Evolutionary conservation across 2,329 filamentous ascomycete genomes (phyloP).

Genomic region (Pyrenophora teres): DNA sequence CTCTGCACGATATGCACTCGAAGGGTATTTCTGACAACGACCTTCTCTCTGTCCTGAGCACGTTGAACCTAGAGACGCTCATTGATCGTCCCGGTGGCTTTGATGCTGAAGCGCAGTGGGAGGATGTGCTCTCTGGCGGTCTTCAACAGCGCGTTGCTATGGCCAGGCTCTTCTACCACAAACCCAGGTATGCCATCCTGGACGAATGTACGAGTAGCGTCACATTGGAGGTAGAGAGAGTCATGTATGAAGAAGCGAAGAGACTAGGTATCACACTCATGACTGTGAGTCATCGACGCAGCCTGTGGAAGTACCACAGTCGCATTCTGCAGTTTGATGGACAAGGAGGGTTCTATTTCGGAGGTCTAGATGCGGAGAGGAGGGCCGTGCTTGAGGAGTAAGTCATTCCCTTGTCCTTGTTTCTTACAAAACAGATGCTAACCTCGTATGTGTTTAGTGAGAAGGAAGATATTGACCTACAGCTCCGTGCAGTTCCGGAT

Average conservation of each 20-base stretch:
- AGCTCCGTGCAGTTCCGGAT: conserved; percentile 83
- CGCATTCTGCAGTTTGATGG: conserved; percentile 97
- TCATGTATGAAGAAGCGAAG: conserved; percentile 98
- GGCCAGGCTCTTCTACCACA: conserved; percentile 93
- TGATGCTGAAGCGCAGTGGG: conserved; percentile 96
- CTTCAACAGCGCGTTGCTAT: conserved; percentile 96
- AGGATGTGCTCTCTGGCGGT: conserved; percentile 88
- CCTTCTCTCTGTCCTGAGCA: conserved; percentile 74
- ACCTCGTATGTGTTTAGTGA: conserved; percentile 58
- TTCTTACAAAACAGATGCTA: background rate
- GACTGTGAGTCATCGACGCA: conserved; percentile 90
- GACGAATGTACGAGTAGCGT: conserved; percentile 96
- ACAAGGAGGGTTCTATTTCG: conserved; percentile 89
- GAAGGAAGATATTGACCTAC: conserved; percentile 88
- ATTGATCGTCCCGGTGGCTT: conserved; percentile 80
- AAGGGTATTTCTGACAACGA: conserved; percentile 83
- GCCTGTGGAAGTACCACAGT: conserved; percentile 95
- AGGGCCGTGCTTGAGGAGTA: conserved; percentile 84
- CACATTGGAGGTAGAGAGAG: conserved; percentile 90
- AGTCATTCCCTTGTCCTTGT: conserved; percentile 31
- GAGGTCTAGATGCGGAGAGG: conserved; percentile 82
- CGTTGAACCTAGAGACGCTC: conserved; percentile 81
- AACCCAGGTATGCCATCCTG: conserved; percentile 89
- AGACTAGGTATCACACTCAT: conserved; percentile 89
- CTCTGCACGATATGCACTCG: conserved; percentile 80